Percentiles rank a stretch among this genome's conserved stretches.
These are phyloP conservation scores for Andrographis paniculata DNA, from an alignment of 305 asterid genomes.

Conservation along the genomic window DNA sequence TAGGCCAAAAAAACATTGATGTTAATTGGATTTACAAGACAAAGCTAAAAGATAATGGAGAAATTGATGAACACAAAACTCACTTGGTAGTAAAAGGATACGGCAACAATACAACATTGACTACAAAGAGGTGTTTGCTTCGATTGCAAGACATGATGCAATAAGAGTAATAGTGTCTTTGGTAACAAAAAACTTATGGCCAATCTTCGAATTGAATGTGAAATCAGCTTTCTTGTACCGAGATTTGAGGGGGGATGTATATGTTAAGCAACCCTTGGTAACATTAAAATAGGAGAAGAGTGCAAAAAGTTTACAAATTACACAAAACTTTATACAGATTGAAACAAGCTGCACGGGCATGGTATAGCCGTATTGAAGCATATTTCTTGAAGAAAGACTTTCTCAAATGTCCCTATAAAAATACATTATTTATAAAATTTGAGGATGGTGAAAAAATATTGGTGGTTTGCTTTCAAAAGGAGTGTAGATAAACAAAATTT, in stretches of 20 bases:
- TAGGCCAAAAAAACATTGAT: not conserved
- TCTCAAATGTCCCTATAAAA: not conserved
- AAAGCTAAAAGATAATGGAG: slow-evolving; percentile 1
- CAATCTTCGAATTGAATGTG: not conserved
- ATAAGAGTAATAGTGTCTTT: not conserved
- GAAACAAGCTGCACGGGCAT: too few relatives aligned
- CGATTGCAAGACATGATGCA: not conserved
- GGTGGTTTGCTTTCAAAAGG: too few relatives aligned
- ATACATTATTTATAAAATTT: not conserved
- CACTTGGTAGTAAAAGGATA: slow-evolving; percentile 1
- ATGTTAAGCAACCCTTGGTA: not conserved
- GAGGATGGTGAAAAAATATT: too few relatives aligned
- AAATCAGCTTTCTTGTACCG: not conserved
- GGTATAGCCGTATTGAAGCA: too few relatives aligned
- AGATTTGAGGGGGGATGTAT: not conserved
- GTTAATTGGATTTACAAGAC: slow-evolving; percentile 1
- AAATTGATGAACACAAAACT: slow-evolving; percentile 10
- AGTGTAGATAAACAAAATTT: too few relatives aligned
- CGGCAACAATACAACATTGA: not conserved
- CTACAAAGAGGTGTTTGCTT: slow-evolving; percentile 3
- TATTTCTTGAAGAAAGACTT: not conserved
- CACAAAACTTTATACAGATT: not conserved
- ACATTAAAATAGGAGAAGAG: not conserved
- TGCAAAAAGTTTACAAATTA: not conserved
- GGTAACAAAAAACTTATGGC: not conserved